Percentiles rank a stretch among this genome's conserved stretches.
These are phyloP conservation scores for Candida sp. DNA, from an alignment of 1,139 yeast species.

Conservation along the genomic window DNA sequence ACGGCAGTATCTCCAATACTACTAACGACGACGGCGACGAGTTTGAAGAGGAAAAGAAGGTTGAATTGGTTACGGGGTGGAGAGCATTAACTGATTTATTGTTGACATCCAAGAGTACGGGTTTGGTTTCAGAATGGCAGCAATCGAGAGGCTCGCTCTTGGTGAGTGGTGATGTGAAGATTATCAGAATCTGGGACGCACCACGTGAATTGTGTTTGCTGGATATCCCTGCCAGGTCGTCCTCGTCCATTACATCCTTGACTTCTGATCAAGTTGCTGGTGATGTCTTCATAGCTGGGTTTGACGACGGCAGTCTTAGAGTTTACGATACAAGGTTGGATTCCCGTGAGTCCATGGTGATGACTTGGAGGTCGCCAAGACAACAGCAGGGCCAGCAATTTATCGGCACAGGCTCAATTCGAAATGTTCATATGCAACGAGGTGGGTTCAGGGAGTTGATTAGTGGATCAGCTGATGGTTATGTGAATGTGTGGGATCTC, in stretches of 20 bases:
- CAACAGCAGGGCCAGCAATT: slow-evolving; percentile 15
- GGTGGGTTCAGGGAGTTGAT: slow-evolving; percentile 94
- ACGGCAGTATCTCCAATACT: neutral
- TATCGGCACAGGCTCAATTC: slow-evolving; percentile 54
- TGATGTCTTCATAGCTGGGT: slow-evolving; percentile 89
- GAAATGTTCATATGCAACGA: slow-evolving; percentile 93
- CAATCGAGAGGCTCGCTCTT: slow-evolving; percentile 91
- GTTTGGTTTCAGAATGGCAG: slow-evolving; percentile 94
- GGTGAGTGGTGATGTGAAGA: slow-evolving; percentile 95
- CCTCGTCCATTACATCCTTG: slow-evolving; percentile 85
- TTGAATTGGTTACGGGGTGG: slow-evolving; percentile 87
- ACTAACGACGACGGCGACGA: slow-evolving; percentile 31
- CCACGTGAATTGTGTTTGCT: slow-evolving; percentile 86
- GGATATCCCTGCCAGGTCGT: slow-evolving; percentile 91
- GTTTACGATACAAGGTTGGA: slow-evolving; percentile 91
- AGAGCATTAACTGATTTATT: slow-evolving; percentile 88
- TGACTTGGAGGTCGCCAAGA: slow-evolving; percentile 63
- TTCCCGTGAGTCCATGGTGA: slow-evolving; percentile 85
- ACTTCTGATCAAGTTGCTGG: slow-evolving; percentile 98
- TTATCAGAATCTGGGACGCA: slow-evolving; percentile 96
- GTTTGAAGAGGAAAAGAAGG: slow-evolving; percentile 26
- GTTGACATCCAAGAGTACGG: slow-evolving; percentile 81
- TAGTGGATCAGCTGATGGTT: slow-evolving; percentile 84
- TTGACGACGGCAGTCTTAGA: slow-evolving; percentile 89
- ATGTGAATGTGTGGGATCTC: slow-evolving; percentile 90